Evolutionary conservation across 345 rosid species (phyloP).

Genomic region (Dovyalis caffra): DNA sequence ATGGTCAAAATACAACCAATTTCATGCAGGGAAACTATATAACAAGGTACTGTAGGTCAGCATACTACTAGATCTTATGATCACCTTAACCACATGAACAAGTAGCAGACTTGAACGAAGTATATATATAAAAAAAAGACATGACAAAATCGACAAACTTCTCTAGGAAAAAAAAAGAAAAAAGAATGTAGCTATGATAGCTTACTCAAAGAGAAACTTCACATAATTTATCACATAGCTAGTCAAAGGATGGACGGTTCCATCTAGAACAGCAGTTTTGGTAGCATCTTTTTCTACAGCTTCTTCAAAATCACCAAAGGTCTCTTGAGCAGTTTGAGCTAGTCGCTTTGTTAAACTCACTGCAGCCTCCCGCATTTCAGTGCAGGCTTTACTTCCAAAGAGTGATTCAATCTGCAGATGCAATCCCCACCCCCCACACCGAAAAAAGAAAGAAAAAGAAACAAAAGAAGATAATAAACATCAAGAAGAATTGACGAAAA

Average conservation of each 20-base stretch:
- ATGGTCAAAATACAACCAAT: no score
- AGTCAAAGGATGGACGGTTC: slow-evolving; percentile 96
- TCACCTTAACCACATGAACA: neutral
- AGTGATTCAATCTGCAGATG: slow-evolving; percentile 53
- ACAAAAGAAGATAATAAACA: neutral
- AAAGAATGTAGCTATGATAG: slow-evolving; percentile 5
- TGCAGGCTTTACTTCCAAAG: slow-evolving; percentile 65
- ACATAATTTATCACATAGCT: slow-evolving; percentile 97
- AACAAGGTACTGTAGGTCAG: no score
- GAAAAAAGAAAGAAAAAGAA: neutral
- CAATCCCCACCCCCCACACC: neutral
- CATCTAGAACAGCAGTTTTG: slow-evolving; percentile 92
- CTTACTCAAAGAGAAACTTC: slow-evolving; percentile 94
- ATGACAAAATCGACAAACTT: neutral
- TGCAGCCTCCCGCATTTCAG: slow-evolving; percentile 80
- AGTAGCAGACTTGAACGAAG: neutral
- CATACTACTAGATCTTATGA: neutral
- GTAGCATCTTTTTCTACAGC: slow-evolving; percentile 97
- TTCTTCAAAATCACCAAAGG: slow-evolving; percentile 93
- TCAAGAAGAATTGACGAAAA: neutral
- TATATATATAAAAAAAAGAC: neutral
- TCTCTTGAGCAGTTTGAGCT: slow-evolving; percentile 91
- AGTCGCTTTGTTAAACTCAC: slow-evolving; percentile 68
- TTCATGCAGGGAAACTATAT: no score
- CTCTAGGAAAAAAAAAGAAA: neutral